These are phyloP conservation scores for Paramyrothecium sp. DNA, from an alignment of 2,329 filamentous ascomycete genomes.

Conservation along the genomic window DNA sequence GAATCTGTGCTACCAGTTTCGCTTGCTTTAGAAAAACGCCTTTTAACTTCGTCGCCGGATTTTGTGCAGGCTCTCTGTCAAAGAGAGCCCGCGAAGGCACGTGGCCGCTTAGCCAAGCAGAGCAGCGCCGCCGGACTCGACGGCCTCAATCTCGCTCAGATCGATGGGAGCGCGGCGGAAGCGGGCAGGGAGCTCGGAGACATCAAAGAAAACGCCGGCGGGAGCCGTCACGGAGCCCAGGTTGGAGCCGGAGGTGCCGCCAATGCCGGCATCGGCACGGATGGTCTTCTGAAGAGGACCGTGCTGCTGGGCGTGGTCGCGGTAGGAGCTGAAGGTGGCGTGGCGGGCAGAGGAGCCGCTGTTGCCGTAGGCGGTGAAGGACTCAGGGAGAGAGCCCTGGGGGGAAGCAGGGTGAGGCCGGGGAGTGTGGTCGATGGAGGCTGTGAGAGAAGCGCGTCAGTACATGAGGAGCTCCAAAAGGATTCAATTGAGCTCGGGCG, in stretches of 20 bases:
- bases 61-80: background rate
- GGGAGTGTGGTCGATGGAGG: conserved; percentile 69
- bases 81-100: background rate
- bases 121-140: conserved; percentile 87
- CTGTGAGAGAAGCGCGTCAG: conserved; percentile 39
- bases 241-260: conserved; percentile 63
- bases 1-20: too few relatives aligned
- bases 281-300: conserved; percentile 67
- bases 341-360: conserved; percentile 39
- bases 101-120: conserved; percentile 41
- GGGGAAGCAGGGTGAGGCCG: conserved; percentile 73
- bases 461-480: background rate
- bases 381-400: conserved; percentile 58
- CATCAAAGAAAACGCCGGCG: conserved; percentile 81
- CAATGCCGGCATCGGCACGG: conserved; percentile 43
- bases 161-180: conserved; percentile 77
- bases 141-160: conserved; percentile 85
- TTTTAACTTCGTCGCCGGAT: background rate
- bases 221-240: conserved; percentile 72
- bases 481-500: background rate
- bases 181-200: conserved; percentile 79
- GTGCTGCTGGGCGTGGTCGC: conserved; percentile 75
- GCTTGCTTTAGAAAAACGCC: background rate
- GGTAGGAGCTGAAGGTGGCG: conserved; percentile 72
- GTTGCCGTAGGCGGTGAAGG: conserved; percentile 38